These are phyloP conservation scores for Ostreobium quekettii DNA, from an alignment of 139 green algal genomes.

Conservation along the genomic window DNA sequence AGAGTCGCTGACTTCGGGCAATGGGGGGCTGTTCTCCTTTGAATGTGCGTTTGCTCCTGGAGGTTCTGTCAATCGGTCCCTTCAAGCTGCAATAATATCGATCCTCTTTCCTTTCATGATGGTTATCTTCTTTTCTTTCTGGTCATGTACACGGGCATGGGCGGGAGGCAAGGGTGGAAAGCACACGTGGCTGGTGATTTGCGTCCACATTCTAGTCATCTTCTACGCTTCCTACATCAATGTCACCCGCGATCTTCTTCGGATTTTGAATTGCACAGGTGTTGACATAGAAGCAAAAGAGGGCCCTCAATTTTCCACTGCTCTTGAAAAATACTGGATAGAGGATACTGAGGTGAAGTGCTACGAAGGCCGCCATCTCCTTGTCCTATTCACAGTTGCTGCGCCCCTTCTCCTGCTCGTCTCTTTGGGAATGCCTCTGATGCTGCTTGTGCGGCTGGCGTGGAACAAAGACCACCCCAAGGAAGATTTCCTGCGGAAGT, in stretches of 20 bases:
- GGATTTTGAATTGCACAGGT: not conserved
- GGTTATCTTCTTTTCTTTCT: not conserved
- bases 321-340: conserved; percentile 14
- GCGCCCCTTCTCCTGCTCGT: not conserved
- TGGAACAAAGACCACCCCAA: not conserved
- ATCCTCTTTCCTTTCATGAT: not conserved
- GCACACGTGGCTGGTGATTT: not conserved
- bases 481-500: not conserved
- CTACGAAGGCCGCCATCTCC: not conserved
- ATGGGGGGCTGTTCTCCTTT: too few species aligned
- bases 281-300: conserved; percentile 8
- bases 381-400: conserved; percentile 1
- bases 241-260: not conserved
- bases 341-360: conserved; percentile 2
- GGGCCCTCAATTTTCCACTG: too few species aligned
- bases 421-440: not conserved
- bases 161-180: too few species aligned
- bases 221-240: conserved; percentile 8
- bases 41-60: too few species aligned
- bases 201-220: not conserved
- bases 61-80: too few species aligned
- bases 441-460: not conserved
- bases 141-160: not conserved
- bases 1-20: too few species aligned
- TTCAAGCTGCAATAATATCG: too few species aligned